These are phyloP conservation scores for Cercospora sojina DNA, from an alignment of 2,329 filamentous ascomycete genomes.

Conservation along the genomic window DNA sequence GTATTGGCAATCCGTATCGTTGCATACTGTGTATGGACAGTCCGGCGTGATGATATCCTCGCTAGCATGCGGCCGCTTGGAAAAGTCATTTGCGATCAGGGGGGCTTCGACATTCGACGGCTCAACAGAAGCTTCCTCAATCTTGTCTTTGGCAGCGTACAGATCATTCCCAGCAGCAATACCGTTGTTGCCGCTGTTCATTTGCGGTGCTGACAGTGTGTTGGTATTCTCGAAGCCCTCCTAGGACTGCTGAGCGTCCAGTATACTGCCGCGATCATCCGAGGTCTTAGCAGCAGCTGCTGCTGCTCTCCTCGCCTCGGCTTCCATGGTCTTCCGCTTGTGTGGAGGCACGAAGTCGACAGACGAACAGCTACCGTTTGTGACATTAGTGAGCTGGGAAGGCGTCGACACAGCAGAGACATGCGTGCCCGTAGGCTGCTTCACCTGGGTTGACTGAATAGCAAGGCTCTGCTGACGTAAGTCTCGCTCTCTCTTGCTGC, in stretches of 20 bases:
- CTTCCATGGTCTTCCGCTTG: slow-evolving; percentile 8
- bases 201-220: not conserved
- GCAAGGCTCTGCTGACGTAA: not conserved
- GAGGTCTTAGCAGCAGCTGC: not conserved
- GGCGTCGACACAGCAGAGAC: not conserved
- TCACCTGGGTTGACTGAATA: not conserved
- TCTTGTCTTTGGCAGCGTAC: not conserved
- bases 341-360: slow-evolving; percentile 10
- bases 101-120: not conserved
- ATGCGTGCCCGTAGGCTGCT: not conserved
- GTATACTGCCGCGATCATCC: not conserved
- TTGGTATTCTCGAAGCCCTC: not conserved
- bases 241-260: not conserved
- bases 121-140: not conserved
- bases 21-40: not conserved
- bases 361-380: not conserved
- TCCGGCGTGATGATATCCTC: not conserved
- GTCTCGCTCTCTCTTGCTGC: not conserved
- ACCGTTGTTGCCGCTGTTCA: not conserved
- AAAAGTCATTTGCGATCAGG: not conserved
- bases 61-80: not conserved
- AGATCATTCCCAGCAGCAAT: not conserved
- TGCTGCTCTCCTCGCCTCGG: slow-evolving; percentile 6
- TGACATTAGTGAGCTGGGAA: not conserved
- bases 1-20: not conserved